Evolutionary conservation across 495 filamentous ascomycete species (phyloP).

Genomic region (Bacidia rubella): DNA sequence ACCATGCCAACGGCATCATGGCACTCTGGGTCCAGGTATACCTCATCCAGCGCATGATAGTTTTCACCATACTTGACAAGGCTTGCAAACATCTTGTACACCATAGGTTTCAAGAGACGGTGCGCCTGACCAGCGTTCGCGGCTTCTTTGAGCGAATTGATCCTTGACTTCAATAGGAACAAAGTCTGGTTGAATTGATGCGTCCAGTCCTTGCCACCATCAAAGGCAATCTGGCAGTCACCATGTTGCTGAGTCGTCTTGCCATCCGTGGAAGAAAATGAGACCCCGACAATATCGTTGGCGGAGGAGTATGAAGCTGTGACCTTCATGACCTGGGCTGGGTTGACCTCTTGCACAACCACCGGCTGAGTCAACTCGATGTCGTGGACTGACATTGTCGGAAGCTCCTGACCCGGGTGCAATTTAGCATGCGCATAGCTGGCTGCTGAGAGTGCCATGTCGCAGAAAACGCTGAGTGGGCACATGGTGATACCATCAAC

Average conservation of each 20-base stretch:
- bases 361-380: not conserved
- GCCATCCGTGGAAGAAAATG: conserved; percentile 2
- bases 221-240: conserved; percentile 2
- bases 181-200: conserved; percentile 1
- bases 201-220: conserved; percentile 1
- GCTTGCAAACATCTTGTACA: conserved; percentile 34
- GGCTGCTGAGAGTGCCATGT: conserved; percentile 33
- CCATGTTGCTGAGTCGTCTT: conserved; percentile 5
- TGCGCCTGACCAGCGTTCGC: not conserved
- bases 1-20: conserved; percentile 60
- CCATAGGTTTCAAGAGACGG: conserved; percentile 20
- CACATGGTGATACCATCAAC: conserved; percentile 38
- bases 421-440: conserved; percentile 30
- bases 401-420: conserved; percentile 22
- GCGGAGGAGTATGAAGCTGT: not conserved
- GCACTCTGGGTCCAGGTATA: conserved; percentile 54
- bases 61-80: conserved; percentile 29
- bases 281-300: not conserved
- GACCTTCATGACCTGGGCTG: conserved; percentile 2
- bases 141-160: not conserved
- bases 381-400: conserved; percentile 26
- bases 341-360: not conserved
- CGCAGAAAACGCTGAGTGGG: conserved; percentile 25
- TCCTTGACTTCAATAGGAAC: conserved; percentile 1
- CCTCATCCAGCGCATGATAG: conserved; percentile 53